Conservation (phyloP, 352 stramenopile species). For the Phytophthora melonis region DNA sequence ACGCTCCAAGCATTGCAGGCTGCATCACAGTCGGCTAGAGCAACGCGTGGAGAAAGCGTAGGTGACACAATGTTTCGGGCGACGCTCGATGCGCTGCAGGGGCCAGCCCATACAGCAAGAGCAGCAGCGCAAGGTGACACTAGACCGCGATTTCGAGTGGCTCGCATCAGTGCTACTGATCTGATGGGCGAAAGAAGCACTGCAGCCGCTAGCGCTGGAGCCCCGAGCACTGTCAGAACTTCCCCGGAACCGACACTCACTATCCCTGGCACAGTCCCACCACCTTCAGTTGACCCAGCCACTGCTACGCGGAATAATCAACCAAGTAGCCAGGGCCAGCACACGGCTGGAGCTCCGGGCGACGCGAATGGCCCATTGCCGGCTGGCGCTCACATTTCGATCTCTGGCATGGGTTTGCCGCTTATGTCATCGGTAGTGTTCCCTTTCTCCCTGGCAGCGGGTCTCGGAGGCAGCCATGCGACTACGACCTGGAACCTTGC, state of each 20-base stretch:
- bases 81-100: slow-evolving; percentile 19
- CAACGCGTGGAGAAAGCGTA: background rate
- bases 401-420: slow-evolving; percentile 47
- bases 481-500: slow-evolving; percentile 71
- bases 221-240: background rate
- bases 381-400: slow-evolving; percentile 37
- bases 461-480: slow-evolving; percentile 46
- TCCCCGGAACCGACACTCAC: slow-evolving; percentile 20
- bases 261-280: slow-evolving; percentile 14
- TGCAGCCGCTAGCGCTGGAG: background rate
- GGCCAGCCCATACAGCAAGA: slow-evolving; percentile 16
- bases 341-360: slow-evolving; percentile 1
- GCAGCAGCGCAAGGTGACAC: slow-evolving; percentile 3
- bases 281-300: background rate
- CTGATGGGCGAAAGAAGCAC: slow-evolving; percentile 6
- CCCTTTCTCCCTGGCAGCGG: slow-evolving; percentile 55
- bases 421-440: slow-evolving; percentile 65
- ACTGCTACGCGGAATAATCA: slow-evolving; percentile 12
- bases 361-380: slow-evolving; percentile 10
- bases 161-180: slow-evolving; percentile 30
- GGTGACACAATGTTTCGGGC: slow-evolving; percentile 8
- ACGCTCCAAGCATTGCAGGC: slow-evolving; percentile 14
- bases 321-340: slow-evolving; percentile 3
- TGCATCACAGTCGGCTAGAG: background rate
- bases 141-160: slow-evolving; percentile 31